A percentile compares a stretch with the other conserved stretches of the same genome.
Conservation (phyloP, 345 rosid species). For the Garcia nutans region DNA sequence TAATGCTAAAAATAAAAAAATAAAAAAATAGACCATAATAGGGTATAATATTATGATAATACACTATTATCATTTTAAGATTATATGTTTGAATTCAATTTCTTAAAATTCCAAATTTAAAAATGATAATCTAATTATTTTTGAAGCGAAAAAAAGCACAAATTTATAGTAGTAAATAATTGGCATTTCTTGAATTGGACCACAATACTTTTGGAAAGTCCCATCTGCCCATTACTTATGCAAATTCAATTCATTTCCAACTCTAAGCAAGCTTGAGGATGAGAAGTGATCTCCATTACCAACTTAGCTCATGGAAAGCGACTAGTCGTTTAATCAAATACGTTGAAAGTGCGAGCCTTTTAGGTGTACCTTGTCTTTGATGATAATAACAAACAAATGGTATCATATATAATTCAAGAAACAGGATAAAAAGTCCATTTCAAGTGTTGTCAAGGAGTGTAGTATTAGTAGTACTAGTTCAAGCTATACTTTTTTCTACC, state of each 20-base stretch:
- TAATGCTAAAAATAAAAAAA: too few species aligned
- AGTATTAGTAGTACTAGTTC: too few species aligned
- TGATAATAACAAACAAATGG: neutral
- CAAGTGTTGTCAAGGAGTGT: neutral
- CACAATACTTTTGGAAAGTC: neutral
- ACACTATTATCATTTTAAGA: too few species aligned
- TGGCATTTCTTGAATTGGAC: neutral
- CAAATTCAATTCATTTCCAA: neutral
- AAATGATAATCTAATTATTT: neutral
- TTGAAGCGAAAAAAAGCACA: too few species aligned
- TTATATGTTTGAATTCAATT: too few species aligned
- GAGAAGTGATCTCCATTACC: too few species aligned
- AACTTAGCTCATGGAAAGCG: neutral
- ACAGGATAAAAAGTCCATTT: neutral
- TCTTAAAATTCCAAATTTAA: too few species aligned
- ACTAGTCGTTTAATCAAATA: neutral
- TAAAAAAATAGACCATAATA: too few species aligned
- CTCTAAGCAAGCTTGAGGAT: too few species aligned
- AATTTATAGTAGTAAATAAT: neutral
- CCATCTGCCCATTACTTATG: neutral
- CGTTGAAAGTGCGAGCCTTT: neutral
- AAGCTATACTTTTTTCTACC: too few species aligned
- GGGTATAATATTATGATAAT: too few species aligned
- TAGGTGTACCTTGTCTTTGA: neutral
- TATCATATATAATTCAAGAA: too few species aligned